These are phyloP conservation scores for Amanita rimosa DNA, from an alignment of 768 basidiomycete genomes.

Conservation along the genomic window DNA sequence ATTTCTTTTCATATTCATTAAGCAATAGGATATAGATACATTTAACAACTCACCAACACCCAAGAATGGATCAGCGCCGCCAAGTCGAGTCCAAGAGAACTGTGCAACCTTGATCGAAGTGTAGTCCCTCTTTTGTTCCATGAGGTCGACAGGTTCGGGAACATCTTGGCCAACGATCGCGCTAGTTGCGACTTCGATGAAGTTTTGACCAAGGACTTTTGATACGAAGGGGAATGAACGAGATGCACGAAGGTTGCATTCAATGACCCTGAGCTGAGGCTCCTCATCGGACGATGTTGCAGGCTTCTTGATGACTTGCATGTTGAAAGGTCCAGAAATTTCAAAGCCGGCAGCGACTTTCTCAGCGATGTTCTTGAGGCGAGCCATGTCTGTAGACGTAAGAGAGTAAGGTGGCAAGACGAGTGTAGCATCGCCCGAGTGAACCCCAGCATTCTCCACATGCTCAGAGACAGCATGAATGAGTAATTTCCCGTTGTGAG, in stretches of 20 bases:
- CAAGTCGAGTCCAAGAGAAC: constrained; percentile 96
- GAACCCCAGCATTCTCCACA: constrained; percentile 96
- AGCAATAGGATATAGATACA: not conserved
- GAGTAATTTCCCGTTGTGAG: constrained; percentile 82
- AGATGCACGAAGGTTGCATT: constrained; percentile 96
- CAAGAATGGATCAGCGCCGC: constrained; percentile 93
- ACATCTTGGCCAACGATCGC: constrained; percentile 82
- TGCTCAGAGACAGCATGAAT: constrained; percentile 97
- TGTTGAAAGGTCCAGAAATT: constrained; percentile 98
- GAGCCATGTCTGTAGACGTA: constrained; percentile 60
- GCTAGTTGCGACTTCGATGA: constrained; percentile 86
- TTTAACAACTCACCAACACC: constrained; percentile 64
- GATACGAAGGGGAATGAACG: constrained; percentile 99
- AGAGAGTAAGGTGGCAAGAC: constrained; percentile 93
- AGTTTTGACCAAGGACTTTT: constrained; percentile 95
- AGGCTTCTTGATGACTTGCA: constrained; percentile 93
- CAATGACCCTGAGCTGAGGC: constrained; percentile 88
- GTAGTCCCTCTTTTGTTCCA: constrained; percentile 84
- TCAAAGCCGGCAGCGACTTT: constrained; percentile 93
- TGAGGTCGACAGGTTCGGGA: constrained; percentile 84
- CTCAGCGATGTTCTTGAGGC: constrained; percentile 86
- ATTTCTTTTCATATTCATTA: constrained; percentile 48
- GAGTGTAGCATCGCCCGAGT: constrained; percentile 96
- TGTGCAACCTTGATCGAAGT: constrained; percentile 96
- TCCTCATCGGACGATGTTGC: constrained; percentile 33